Evolutionary conservation across 306 rosid species (phyloP), one percentile per base, ranked within the genome.

Genomic region (Prunus armeniaca): DNA sequence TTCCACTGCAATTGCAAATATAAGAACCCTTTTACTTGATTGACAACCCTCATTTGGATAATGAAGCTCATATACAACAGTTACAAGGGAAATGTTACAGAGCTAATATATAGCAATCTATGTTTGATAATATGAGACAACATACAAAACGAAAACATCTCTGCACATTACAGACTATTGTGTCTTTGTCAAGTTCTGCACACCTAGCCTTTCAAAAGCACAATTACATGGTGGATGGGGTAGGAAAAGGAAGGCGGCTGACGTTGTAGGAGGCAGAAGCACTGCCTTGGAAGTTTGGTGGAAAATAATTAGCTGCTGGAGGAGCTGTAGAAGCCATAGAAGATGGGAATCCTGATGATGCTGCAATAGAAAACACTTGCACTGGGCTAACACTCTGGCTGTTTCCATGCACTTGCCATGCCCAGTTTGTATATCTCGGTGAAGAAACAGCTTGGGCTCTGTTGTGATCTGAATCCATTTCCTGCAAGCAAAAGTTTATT

Each of bases 311-410:
- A 45, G 71, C 46, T 13, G 85, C 62, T 22, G 65, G 75, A 56
- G 86, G 67, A 34, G 69, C 25, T 22, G 56, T 46, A 69, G 75
- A 51, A 45, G 75, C 20, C 50, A 27, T 65, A 67, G 84, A 45
- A 78, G 87, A 78, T 72, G 89, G 81, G 91, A 88, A 88, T 88
- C 91, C 89, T 85, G 91, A 88, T 88, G 91, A 88, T 88, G 91
- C 91, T 85, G 91, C 91, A 81, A 50, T 43, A 51, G 89, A 80
- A 78, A 77, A 82, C 7, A 77, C 45, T 2, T 84, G 84, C 80
- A 74, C 10, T 20, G 86, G 71, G 71, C 80, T 43, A 12, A 76
- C 75, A 6, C 57, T 71, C 28, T 64, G 67, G 45, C 27, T 71
- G 70, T 78, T 84, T 58, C 62, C 77, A 25, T 80, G 76, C 25